Evolutionary conservation across 371 early-diverging fungal genomes (phyloP).

Genomic region (Mortierella sp.): DNA sequence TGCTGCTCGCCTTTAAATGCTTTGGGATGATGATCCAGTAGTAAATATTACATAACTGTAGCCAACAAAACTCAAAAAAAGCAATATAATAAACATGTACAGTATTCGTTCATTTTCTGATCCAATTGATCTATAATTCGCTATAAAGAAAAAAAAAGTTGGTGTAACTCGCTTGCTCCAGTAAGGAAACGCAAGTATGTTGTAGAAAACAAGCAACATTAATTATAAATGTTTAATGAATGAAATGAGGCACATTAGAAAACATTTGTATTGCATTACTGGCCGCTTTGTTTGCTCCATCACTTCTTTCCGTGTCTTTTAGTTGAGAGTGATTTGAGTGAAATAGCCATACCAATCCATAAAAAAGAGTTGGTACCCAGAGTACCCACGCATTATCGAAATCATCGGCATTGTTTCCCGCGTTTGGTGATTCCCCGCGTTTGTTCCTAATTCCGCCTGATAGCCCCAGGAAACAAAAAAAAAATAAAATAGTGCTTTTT

Average conservation of each 20-base stretch:
- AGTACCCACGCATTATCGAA: not conserved
- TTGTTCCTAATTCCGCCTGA: conserved; percentile 18
- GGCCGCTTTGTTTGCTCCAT: too few species aligned
- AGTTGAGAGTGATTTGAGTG: too few species aligned
- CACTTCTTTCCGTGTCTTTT: too few species aligned
- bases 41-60: not conserved
- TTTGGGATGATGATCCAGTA: too few species aligned
- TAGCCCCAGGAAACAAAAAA: conserved; percentile 4
- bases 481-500: not conserved
- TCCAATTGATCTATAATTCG: not conserved
- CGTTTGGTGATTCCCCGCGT: conserved; percentile 25
- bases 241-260: not conserved
- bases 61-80: not conserved
- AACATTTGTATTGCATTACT: not conserved
- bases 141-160: not conserved
- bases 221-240: not conserved
- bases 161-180: not conserved
- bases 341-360: too few species aligned
- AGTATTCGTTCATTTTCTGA: conserved; percentile 8
- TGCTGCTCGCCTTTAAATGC: conserved; percentile 35
- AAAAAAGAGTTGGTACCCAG: not conserved
- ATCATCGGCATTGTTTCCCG: conserved; percentile 9
- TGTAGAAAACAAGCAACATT: too few species aligned
- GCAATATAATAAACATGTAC: conserved; percentile 30
- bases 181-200: too few species aligned